Conservation (phyloP, 805 yeast species). For the Yarrowia sp. region DNA sequence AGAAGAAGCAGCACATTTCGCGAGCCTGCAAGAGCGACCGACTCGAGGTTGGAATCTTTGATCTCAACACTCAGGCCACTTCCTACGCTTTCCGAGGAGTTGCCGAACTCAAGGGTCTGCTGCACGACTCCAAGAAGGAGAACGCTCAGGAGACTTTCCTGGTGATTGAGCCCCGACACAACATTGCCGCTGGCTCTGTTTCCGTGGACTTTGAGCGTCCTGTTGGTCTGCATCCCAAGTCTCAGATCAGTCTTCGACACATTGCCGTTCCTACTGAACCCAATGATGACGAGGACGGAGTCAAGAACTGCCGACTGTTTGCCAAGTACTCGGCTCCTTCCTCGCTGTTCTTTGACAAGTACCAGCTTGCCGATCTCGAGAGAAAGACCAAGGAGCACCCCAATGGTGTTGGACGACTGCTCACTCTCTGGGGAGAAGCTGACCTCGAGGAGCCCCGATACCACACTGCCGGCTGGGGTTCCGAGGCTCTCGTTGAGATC, state of each 20-base stretch:
- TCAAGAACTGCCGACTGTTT: constrained; percentile 45
- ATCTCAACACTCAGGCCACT: neutral
- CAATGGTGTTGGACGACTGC: constrained; percentile 37
- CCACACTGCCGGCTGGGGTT: constrained; percentile 47
- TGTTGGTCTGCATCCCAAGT: constrained; percentile 24
- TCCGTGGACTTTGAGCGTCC: constrained; percentile 17
- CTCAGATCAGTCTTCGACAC: neutral
- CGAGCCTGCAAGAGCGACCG: constrained; percentile 15
- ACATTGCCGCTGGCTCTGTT: constrained; percentile 8
- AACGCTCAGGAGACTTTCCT: constrained; percentile 12
- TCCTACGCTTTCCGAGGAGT: neutral
- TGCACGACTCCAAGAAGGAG: constrained; percentile 8
- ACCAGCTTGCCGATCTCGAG: constrained; percentile 47
- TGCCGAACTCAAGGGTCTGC: constrained; percentile 9
- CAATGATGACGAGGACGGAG: neutral
- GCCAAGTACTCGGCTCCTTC: constrained; percentile 47
- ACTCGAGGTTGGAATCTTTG: constrained; percentile 21
- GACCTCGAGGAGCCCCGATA: constrained; percentile 59
- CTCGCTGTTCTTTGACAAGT: constrained; percentile 53
- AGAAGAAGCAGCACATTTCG: constrained; percentile 9
- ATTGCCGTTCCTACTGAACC: neutral
- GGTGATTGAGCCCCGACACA: constrained; percentile 5
- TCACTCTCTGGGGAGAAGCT: constrained; percentile 52
- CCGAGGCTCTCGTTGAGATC: constrained; percentile 45
- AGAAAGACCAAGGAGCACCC: constrained; percentile 32